Base-by-base conservation (phyloP, 257 asterid species). In the Solanum infundibuliforme region DNA sequence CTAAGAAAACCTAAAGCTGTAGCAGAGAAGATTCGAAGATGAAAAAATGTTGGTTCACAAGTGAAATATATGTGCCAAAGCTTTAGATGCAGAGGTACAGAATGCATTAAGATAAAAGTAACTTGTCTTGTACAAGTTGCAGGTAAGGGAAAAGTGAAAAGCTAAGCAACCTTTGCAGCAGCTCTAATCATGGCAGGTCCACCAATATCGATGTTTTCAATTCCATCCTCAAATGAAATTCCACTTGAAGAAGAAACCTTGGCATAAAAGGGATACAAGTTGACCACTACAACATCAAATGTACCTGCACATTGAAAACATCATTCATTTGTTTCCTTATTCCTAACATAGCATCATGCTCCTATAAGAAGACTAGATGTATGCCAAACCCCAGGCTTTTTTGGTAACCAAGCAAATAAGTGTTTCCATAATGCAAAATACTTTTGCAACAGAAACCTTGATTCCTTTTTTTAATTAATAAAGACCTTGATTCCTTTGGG, bases 151-250 rank as follows among this genome's bases (percentile, higher is more conserved):
- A 52, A 48, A 34, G 75, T 29, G 14, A 8, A 62, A 52, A 86
- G 85, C 76, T 55, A 18, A 62, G 60, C 25, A 55, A 95, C 99
- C 99, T 97, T 97, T 36, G 99, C 99, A 43, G 99, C 99, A 85
- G 98, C 99, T 92, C 98, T 95, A 84, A 97, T 97, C 99, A 97
- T 96, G 90, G 99, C 92, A 90, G 99, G 99, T 73, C 99, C 99
- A 29, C 99, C 99, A 91, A 95, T 97, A 92, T 97, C 99, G 25
- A 97, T 96, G 92, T 97, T 97, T 92, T 97, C 99, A 88, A 97
- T 95, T 88, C 98, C 99, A 90, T 95, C 98, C 75, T 94, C 99
- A 41, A 97, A 97, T 72, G 98, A 91, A 83, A 96, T 91, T 87
- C 94, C 98, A 68, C 92, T 82, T 87, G 97, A 93, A 58, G 98